phyloP scores from a whole-genome alignment of 23 red algal genomes.

The Gracilaria vermiculophylla region DNA sequence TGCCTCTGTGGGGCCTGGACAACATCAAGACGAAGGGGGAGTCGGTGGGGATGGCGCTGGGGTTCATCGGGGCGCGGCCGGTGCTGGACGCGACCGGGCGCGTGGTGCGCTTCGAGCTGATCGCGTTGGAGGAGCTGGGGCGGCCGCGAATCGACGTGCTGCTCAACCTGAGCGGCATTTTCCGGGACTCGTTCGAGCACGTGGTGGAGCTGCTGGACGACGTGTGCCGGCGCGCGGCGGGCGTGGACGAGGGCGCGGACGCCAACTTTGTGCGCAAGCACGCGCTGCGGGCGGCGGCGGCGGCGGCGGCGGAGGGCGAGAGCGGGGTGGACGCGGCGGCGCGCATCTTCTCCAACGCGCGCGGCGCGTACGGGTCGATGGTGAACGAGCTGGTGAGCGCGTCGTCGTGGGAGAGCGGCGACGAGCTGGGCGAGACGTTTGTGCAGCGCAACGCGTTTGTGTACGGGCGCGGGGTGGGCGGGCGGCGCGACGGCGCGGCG shows the following conservation, averaged over 20 bases:
- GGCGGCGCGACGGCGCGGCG: background rate
- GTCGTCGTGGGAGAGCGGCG: constrained; percentile 59
- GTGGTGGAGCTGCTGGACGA: constrained; percentile 71
- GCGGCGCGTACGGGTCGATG: constrained; percentile 53
- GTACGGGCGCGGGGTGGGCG: constrained; percentile 38
- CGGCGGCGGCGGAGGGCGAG: no score
- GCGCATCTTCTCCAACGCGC: constrained; percentile 72
- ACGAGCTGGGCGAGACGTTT: constrained; percentile 63
- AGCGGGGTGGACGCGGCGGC: constrained; percentile 32
- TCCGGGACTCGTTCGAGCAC: constrained; percentile 73
- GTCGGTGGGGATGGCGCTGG: constrained; percentile 62
- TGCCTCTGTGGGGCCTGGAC: constrained; percentile 76
- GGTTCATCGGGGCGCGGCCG: constrained; percentile 49
- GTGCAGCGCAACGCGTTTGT: constrained; percentile 56
- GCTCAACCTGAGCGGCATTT: constrained; percentile 65
- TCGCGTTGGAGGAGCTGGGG: constrained; percentile 18
- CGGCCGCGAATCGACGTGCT: constrained; percentile 71
- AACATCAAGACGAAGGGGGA: constrained; percentile 78
- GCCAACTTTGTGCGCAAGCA: constrained; percentile 58
- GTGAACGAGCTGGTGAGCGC: constrained; percentile 67
- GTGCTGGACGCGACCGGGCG: constrained; percentile 68
- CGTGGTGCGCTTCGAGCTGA: constrained; percentile 73
- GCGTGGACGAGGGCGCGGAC: constrained; percentile 33
- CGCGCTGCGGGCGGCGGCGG: background rate
- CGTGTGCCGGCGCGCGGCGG: constrained; percentile 60